These are phyloP conservation scores for Pseudohalonectria lignicola DNA, from an alignment of 2,329 filamentous ascomycete genomes.

Conservation along the genomic window DNA sequence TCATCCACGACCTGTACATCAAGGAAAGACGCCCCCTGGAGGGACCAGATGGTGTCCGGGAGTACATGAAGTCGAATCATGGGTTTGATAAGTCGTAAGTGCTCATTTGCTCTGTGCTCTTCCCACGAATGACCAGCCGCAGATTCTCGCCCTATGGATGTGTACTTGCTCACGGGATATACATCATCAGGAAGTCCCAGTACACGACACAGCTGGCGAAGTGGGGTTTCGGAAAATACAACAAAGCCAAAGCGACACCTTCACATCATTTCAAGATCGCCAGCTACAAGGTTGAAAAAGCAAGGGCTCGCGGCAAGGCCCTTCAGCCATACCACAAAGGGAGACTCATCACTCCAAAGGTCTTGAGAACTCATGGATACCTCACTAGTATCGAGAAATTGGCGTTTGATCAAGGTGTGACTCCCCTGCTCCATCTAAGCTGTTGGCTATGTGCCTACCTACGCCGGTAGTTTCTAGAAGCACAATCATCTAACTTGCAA, in stretches of 20 bases:
- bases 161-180: too few species aligned
- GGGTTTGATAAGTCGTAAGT: neutral
- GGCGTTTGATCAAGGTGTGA: neutral
- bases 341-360: neutral
- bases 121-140: neutral
- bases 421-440: too few species aligned
- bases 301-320: neutral
- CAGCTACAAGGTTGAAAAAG: neutral
- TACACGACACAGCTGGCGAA: neutral
- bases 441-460: too few species aligned
- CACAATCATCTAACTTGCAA: too few species aligned
- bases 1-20: neutral
- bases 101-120: neutral
- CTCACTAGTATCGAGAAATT: neutral
- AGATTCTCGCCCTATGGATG: too few species aligned
- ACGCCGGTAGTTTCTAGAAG: too few species aligned
- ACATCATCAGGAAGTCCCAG: neutral
- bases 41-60: neutral
- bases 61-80: neutral
- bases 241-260: neutral
- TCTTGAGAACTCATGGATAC: neutral
- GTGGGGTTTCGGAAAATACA: neutral
- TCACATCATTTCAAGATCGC: neutral
- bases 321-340: neutral
- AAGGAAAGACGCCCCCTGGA: neutral